Evolutionary conservation across 306 rosid genomes (phyloP).

Genomic region (Mimosa bimucronata): DNA sequence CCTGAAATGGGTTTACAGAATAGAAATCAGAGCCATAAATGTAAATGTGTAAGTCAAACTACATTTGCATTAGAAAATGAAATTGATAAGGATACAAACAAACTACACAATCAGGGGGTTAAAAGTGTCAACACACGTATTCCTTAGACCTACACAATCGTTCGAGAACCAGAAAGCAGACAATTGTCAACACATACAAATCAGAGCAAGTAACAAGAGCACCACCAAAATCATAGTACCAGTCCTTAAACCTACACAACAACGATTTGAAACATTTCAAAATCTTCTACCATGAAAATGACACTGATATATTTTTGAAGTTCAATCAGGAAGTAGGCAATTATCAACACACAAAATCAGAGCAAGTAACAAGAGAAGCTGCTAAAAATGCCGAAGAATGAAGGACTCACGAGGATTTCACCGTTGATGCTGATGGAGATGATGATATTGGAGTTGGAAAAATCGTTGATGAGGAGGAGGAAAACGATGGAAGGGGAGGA

Average conservation of each 20-base stretch:
- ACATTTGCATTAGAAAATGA: not conserved
- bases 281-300: no score
- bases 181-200: no score
- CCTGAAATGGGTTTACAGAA: slow-evolving; percentile 47
- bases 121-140: slow-evolving; percentile 62
- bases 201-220: no score
- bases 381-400: no score
- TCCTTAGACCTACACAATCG: no score
- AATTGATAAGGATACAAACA: not conserved
- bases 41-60: slow-evolving; percentile 21
- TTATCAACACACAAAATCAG: no score
- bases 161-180: no score
- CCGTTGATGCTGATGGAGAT: slow-evolving; percentile 57
- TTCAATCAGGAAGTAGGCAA: no score
- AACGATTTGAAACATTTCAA: not conserved
- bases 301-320: no score
- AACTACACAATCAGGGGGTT: slow-evolving; percentile 28
- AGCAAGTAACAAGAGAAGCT: no score
- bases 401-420: slow-evolving; percentile 51
- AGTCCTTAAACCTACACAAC: not conserved
- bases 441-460: slow-evolving; percentile 47
- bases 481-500: slow-evolving; percentile 59
- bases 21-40: slow-evolving; percentile 24
- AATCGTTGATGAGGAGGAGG: slow-evolving; percentile 52
- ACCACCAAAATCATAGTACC: no score